Evolutionary conservation across 2,329 filamentous ascomycete genomes (phyloP).

Genomic region (Ascochyta clinopodiicola): DNA sequence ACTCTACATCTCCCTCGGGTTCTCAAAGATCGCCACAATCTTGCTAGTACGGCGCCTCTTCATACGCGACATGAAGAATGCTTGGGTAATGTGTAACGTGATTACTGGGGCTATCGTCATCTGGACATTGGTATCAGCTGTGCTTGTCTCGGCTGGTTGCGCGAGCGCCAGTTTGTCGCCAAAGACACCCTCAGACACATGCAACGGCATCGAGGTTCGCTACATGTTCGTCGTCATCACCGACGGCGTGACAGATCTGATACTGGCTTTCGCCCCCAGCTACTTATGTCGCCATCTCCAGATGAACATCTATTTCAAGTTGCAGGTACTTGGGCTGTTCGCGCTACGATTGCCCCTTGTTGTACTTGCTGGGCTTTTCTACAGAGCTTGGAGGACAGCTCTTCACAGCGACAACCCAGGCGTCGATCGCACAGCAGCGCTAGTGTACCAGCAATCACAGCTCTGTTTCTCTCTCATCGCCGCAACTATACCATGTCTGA

Average conservation of each 20-base stretch:
- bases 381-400: slow-evolving; percentile 19
- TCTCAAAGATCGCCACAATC: slow-evolving; percentile 37
- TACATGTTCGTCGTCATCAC: slow-evolving; percentile 27
- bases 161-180: slow-evolving; percentile 24
- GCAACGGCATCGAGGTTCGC: slow-evolving; percentile 23
- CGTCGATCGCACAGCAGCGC: slow-evolving; percentile 20
- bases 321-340: slow-evolving; percentile 38
- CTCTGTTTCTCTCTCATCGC: slow-evolving; percentile 35
- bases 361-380: slow-evolving; percentile 20
- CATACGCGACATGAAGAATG: slow-evolving; percentile 32
- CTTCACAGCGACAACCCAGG: slow-evolving; percentile 25
- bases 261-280: slow-evolving; percentile 29
- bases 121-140: slow-evolving; percentile 31
- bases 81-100: slow-evolving; percentile 33
- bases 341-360: slow-evolving; percentile 30
- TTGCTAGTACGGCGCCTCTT: slow-evolving; percentile 40
- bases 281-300: slow-evolving; percentile 36
- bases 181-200: slow-evolving; percentile 19
- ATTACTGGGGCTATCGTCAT: slow-evolving; percentile 18
- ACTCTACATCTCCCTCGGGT: slow-evolving; percentile 32
- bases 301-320: slow-evolving; percentile 32
- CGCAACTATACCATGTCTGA: slow-evolving; percentile 37
- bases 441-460: slow-evolving; percentile 32
- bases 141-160: slow-evolving; percentile 33
- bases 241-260: slow-evolving; percentile 32